Evolutionary conservation across 169 alveolate genomes (phyloP).

Genomic region (Eimeria brunetti): DNA sequence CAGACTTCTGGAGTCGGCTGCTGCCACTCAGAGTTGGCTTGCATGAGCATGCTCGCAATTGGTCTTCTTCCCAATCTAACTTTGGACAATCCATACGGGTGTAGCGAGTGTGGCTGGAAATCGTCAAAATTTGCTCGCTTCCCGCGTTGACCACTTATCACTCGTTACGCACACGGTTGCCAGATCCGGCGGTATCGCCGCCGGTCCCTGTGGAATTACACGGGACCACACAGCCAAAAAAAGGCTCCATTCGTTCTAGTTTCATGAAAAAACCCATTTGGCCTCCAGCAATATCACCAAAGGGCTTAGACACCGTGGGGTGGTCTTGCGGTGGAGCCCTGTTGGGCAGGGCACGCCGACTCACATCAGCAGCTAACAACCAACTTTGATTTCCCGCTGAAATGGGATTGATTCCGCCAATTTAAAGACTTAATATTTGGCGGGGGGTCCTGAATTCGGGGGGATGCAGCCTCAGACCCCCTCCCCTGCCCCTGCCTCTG

Average conservation of each 20-base stretch:
- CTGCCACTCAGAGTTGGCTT: not conserved
- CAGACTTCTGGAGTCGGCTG: constrained; percentile 18
- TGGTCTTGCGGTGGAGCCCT: constrained; percentile 1
- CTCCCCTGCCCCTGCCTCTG: too few relatives aligned
- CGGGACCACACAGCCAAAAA: not conserved
- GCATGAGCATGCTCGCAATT: not conserved
- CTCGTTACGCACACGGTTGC: not conserved
- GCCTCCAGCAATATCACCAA: not conserved
- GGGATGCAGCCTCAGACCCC: not conserved
- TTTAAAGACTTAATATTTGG: not conserved
- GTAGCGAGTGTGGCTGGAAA: not conserved
- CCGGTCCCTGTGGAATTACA: not conserved
- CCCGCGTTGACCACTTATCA: not conserved
- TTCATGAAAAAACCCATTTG: not conserved
- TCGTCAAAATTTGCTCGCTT: not conserved
- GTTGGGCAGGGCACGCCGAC: not conserved
- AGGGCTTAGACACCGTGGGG: constrained; percentile 15
- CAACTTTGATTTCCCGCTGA: not conserved
- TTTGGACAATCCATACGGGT: not conserved
- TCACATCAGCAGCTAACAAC: not conserved
- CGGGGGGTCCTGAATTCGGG: not conserved
- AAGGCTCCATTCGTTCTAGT: not conserved
- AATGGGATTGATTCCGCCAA: not conserved
- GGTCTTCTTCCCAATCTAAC: not conserved
- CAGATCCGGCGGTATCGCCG: not conserved